Evolutionary conservation across 495 filamentous ascomycete genomes (phyloP), one percentile per base, ranked within the genome.

Genomic region (Acidiella bohemica): DNA sequence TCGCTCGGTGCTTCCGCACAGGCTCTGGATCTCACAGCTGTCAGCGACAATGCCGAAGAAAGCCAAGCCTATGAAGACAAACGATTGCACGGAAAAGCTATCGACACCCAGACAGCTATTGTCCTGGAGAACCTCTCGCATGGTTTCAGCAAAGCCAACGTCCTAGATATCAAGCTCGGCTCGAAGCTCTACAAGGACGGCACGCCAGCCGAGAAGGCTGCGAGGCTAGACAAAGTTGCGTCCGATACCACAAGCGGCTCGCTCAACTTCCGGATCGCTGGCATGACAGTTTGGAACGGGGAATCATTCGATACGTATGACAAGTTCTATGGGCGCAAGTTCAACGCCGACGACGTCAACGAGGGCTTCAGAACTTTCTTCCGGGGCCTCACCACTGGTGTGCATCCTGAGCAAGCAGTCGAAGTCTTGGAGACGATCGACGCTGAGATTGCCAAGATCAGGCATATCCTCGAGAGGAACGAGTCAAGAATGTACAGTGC

Each of bases 401-500:
- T 53, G 16, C 24, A 32, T 11, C 14, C 32, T 0, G 42, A 55
- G 11, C 49, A 57, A 21, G 54, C 63, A 1, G 60, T 67, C 39
- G 51, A 76, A 27, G 56, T 93, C 9, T 72, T 77, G 0, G 62
- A 65, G 18, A 67, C 74, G 35, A 75, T 95, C 39, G 56, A 74
- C 10, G 65, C 68, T 2, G 82, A 92, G 46, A 62, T 95, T 14
- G 61, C 59, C 44, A 68, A 67, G 19, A 67, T 86, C 7, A 70
- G 77, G 48, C 55, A 70, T 17, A 65, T 78, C 0, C 65, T 94
- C 9, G 74, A 84, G 55, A 66, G 59, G 0, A 71, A 82, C 48
- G 88, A 95, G 62, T 88, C 80, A 56, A 71, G 87, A 40, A 96
- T 97, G 87, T 95, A 87, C 58, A 88, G 84, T 2, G 71, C 87